phyloP scores from a whole-genome alignment of 1,284 basidiomycete genomes.

The Microbotryum lychnidis-dioicae region DNA sequence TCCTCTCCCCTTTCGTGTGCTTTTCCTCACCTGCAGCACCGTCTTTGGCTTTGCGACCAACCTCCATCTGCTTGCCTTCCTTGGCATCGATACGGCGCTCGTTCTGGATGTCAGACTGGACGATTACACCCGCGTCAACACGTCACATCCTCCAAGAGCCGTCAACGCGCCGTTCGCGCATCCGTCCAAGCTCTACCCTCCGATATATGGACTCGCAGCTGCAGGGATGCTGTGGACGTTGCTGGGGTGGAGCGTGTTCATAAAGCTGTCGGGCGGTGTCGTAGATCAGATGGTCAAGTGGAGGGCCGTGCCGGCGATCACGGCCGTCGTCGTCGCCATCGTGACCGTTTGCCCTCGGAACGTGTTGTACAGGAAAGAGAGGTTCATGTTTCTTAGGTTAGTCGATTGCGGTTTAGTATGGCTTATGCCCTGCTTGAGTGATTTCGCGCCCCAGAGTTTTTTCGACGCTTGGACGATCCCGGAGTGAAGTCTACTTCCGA shows the following conservation, averaged over 20 bases:
- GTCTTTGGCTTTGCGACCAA: slow-evolving; percentile 77
- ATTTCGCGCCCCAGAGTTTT: too few relatives aligned
- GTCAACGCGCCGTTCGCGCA: slow-evolving; percentile 24
- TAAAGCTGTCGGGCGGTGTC: slow-evolving; percentile 16
- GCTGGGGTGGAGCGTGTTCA: slow-evolving; percentile 24
- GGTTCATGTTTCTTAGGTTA: slow-evolving; percentile 31
- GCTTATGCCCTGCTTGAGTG: too few relatives aligned
- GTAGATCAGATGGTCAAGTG: slow-evolving; percentile 11
- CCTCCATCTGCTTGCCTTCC: slow-evolving; percentile 64
- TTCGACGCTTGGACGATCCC: too few relatives aligned
- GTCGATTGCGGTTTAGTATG: slow-evolving; percentile 1
- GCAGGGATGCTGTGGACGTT: slow-evolving; percentile 22
- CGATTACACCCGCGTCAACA: not conserved
- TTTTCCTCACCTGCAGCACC: slow-evolving; percentile 61
- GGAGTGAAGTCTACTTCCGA: not conserved
- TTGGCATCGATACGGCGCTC: slow-evolving; percentile 64
- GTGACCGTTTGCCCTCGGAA: slow-evolving; percentile 29
- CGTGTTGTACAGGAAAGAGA: slow-evolving; percentile 25
- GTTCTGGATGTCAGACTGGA: slow-evolving; percentile 48
- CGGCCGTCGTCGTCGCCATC: slow-evolving; percentile 15
- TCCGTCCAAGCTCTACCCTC: slow-evolving; percentile 32
- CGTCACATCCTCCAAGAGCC: slow-evolving; percentile 1
- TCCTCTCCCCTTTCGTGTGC: slow-evolving; percentile 72
- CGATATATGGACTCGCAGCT: slow-evolving; percentile 29
- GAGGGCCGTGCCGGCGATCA: slow-evolving; percentile 16